Evolutionary conservation across 306 rosid species (phyloP).

Genomic region (Vachellia pachyceras): DNA sequence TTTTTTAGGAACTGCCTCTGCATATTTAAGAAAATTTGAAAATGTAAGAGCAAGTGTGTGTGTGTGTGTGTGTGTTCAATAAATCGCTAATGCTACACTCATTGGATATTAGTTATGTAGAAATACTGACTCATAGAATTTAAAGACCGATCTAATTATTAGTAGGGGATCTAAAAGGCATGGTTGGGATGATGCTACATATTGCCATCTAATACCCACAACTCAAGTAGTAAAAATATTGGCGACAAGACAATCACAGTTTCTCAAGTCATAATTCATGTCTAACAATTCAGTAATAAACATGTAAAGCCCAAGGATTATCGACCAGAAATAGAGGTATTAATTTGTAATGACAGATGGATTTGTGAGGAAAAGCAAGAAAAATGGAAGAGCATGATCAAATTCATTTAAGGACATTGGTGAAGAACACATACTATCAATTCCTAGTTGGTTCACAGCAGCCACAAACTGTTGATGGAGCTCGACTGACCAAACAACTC

Average conservation of each 20-base stretch:
- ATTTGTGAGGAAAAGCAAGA: conserved; percentile 24
- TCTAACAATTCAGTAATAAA: not conserved
- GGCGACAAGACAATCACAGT: not conserved
- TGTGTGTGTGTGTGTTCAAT: not conserved
- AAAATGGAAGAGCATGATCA: conserved; percentile 2
- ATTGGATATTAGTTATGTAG: conserved; percentile 1
- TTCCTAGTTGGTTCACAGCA: conserved; percentile 96
- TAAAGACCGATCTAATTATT: not conserved
- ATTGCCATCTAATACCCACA: conserved; percentile 17
- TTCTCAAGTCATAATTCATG: not conserved
- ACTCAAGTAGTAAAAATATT: not conserved
- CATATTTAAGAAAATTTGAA: conserved; percentile 40
- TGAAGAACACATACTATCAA: conserved; percentile 77
- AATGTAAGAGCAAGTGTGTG: conserved; percentile 7
- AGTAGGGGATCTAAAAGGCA: conserved; percentile 8
- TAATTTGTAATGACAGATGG: conserved; percentile 1
- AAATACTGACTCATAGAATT: conserved; percentile 9
- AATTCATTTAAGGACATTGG: conserved; percentile 11
- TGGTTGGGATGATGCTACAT: not conserved
- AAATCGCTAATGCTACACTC: conserved; percentile 16
- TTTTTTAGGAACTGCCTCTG: conserved; percentile 99
- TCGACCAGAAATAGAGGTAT: conserved; percentile 8
- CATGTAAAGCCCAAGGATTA: not conserved
- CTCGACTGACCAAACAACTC: conserved; percentile 99
- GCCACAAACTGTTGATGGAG: conserved; percentile 99